phyloP scores from a whole-genome alignment of 805 yeast genomes.

The Saturnispora dispora region DNA sequence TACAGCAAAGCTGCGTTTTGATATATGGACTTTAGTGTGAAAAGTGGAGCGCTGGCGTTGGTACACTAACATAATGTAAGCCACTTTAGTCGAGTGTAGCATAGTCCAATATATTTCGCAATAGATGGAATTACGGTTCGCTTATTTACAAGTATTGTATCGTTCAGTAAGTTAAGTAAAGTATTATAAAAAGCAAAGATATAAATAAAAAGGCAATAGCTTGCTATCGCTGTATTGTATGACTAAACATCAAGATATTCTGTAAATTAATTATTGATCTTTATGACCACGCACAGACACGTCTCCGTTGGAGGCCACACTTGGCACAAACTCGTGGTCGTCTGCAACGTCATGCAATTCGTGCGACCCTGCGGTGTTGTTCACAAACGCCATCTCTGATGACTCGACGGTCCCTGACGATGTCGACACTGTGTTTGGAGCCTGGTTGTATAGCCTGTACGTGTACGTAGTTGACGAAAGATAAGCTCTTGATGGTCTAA shows the following conservation, averaged over 20 bases:
- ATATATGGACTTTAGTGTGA: no score
- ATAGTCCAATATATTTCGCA: no score
- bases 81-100: no score
- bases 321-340: slow-evolving; percentile 25
- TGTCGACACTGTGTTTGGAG: slow-evolving; percentile 18
- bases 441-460: slow-evolving; percentile 15
- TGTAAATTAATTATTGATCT: slow-evolving; percentile 2
- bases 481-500: slow-evolving; percentile 5
- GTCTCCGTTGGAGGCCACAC: slow-evolving; percentile 22
- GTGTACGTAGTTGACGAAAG: slow-evolving; percentile 2
- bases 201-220: background rate
- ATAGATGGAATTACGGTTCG: no score
- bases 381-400: slow-evolving; percentile 23
- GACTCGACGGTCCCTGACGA: slow-evolving; percentile 27
- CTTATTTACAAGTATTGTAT: no score
- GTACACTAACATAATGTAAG: no score
- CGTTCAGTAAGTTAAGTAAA: background rate
- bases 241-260: background rate
- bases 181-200: background rate
- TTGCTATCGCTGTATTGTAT: background rate
- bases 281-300: slow-evolving; percentile 22
- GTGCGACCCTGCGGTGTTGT: slow-evolving; percentile 14
- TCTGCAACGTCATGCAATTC: slow-evolving; percentile 8
- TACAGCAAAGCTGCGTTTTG: no score
- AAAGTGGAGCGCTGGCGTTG: no score